These are phyloP conservation scores for Monosporascus sp. DNA, from an alignment of 2,329 filamentous ascomycete species.

Conservation along the genomic window DNA sequence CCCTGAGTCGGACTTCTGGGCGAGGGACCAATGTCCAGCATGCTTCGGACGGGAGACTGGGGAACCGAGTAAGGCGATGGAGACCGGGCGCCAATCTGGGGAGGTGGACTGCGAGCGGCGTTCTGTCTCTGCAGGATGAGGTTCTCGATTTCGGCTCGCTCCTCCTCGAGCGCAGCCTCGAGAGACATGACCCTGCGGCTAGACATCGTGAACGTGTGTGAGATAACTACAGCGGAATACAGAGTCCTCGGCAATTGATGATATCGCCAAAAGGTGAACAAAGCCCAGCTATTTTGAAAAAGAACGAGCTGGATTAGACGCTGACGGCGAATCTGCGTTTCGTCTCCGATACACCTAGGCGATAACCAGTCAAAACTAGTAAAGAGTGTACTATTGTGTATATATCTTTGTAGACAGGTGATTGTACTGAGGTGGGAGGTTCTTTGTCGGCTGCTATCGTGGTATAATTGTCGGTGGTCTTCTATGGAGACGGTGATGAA, in stretches of 20 bases:
- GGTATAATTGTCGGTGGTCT: constrained; percentile 26
- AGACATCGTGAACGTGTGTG: constrained; percentile 19
- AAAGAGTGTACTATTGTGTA: background rate
- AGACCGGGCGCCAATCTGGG: constrained; percentile 32
- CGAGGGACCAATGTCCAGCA: constrained; percentile 54
- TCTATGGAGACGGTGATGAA: constrained; percentile 19
- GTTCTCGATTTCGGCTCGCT: constrained; percentile 27
- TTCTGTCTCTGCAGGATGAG: constrained; percentile 21
- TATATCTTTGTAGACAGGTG: background rate
- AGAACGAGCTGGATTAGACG: background rate
- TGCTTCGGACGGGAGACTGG: constrained; percentile 63
- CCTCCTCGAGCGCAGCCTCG: constrained; percentile 29
- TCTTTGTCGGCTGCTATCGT: background rate
- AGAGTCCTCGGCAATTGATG: too few relatives aligned
- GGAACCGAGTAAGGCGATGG: constrained; percentile 52
- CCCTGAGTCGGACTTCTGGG: constrained; percentile 39
- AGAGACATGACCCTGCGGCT: constrained; percentile 25
- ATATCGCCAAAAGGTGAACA: too few relatives aligned
- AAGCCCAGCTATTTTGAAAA: background rate
- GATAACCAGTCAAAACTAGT: background rate
- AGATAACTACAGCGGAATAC: background rate
- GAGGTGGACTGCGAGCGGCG: constrained; percentile 13
- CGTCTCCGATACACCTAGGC: too few relatives aligned
- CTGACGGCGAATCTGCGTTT: background rate
- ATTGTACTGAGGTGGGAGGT: background rate